Base-by-base conservation (phyloP, 2,329 filamentous ascomycete genomes). In the Fusarium nisikadoi region DNA sequence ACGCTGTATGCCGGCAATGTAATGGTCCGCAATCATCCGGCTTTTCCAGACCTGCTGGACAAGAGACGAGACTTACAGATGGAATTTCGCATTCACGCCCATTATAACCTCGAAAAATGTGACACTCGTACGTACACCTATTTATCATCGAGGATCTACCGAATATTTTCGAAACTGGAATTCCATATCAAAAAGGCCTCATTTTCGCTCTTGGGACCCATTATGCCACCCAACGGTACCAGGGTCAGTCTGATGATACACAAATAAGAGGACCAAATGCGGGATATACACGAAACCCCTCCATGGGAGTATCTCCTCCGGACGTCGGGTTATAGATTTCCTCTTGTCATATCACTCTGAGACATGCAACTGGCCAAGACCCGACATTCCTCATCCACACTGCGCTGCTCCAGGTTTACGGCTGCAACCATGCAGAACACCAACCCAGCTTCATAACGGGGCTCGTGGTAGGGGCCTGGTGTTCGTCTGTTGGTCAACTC, bases 401-500 rank as follows among this genome's bases (percentile, higher is more conserved):
- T 56, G 71, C 41, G 27, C 46, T 62, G 65, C 62, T 58, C 73
- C 69, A 75, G 68, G 75, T 52, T 71, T 60, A 68, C 46, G 50
- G 58, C 56, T 64, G 33, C 59, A 76, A 63, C 73, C 73, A 68
- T 76, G 72, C 50, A 72, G 65, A 61, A 68, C 55, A 68, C 62
- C 61, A 39, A 46, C n/a, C 39, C 20, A 64, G 56, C 49, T 62
- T 63, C 42, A 47, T 33, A 49, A 73, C 57, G 70, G 57, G 56
- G 55, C 43, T 41, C 29, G 19, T 23, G n/a, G 43, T 59, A 71
- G 70, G 61, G 65, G 41, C 31, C 19, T 42, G 47, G 41, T 45
- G 58, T 64, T 62, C 23, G n/a, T 29, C 39, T 45, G 58, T 60
- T 62, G 12, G n/a, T n/a, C 39, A 42, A 61, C 55, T 65, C 35